phyloP scores from a whole-genome alignment of 106 monocot genomes.

The Phalaenopsis equestris region DNA sequence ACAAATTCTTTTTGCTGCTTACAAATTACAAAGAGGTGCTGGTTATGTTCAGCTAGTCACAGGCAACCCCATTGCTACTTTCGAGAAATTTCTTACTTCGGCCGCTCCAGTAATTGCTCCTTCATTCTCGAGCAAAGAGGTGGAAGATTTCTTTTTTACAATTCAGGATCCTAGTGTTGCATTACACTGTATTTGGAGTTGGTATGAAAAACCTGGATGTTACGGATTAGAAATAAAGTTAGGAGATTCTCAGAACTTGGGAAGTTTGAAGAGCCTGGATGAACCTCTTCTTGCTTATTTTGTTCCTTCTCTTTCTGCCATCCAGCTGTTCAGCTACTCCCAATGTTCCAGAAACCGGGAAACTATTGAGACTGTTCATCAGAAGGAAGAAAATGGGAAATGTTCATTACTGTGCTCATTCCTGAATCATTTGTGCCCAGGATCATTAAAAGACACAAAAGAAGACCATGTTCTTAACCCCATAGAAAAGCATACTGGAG shows the following conservation, averaged over 20 bases:
- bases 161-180: neutral
- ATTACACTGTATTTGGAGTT: conserved; percentile 21
- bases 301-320: conserved; percentile 22
- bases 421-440: neutral
- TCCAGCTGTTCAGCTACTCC: conserved; percentile 21
- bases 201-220: conserved; percentile 25
- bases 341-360: neutral
- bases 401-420: neutral
- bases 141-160: neutral
- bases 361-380: neutral
- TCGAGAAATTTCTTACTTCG: conserved; percentile 25
- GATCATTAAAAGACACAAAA: neutral
- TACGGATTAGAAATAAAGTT: conserved; percentile 23
- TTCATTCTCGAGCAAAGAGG: neutral
- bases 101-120: conserved; percentile 20
- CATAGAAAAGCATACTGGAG: neutral
- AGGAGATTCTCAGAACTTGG: conserved; percentile 8
- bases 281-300: conserved; percentile 20
- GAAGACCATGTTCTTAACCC: neutral
- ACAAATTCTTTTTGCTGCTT: conserved; percentile 13
- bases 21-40: conserved; percentile 15
- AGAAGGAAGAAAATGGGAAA: conserved; percentile 4
- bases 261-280: conserved; percentile 5
- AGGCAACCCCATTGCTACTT: conserved; percentile 24
- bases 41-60: conserved; percentile 9